Evolutionary conservation across 495 filamentous ascomycete genomes (phyloP).

Genomic region (Pseudevernia furfuracea): DNA sequence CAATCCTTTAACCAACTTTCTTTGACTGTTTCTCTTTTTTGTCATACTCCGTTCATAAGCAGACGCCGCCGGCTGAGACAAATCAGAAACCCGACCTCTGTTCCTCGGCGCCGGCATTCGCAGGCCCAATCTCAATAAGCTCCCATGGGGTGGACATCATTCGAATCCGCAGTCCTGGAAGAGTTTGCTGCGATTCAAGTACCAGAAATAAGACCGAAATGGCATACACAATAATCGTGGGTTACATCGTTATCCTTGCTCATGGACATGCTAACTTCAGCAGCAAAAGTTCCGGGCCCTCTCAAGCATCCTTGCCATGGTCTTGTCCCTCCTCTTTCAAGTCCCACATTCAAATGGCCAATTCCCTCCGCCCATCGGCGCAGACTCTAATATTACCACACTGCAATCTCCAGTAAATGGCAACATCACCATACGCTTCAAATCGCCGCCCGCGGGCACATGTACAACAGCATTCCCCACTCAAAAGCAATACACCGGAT

Average conservation of each 20-base stretch:
- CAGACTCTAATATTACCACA: slow-evolving; percentile 31
- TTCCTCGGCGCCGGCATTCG: slow-evolving; percentile 8
- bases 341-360: slow-evolving; percentile 10
- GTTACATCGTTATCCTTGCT: not conserved
- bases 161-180: not conserved
- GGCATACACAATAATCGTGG: not conserved
- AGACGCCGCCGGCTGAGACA: not conserved
- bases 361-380: slow-evolving; percentile 15
- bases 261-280: not conserved
- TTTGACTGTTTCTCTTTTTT: not conserved
- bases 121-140: slow-evolving; percentile 7
- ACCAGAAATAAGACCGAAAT: not conserved
- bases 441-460: slow-evolving; percentile 44
- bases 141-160: slow-evolving; percentile 13
- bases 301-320: slow-evolving; percentile 1
- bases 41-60: not conserved
- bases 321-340: slow-evolving; percentile 9
- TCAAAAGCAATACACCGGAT: slow-evolving; percentile 45
- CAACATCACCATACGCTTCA: slow-evolving; percentile 55
- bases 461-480: slow-evolving; percentile 49
- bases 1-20: slow-evolving; percentile 1
- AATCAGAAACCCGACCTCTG: not conserved
- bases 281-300: not conserved
- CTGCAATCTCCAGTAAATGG: slow-evolving; percentile 50
- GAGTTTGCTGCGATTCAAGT: not conserved